Evolutionary conservation across 179 eudicot species (phyloP), one percentile per base, ranked within the genome.

Genomic region (Gypsophila paniculata): DNA sequence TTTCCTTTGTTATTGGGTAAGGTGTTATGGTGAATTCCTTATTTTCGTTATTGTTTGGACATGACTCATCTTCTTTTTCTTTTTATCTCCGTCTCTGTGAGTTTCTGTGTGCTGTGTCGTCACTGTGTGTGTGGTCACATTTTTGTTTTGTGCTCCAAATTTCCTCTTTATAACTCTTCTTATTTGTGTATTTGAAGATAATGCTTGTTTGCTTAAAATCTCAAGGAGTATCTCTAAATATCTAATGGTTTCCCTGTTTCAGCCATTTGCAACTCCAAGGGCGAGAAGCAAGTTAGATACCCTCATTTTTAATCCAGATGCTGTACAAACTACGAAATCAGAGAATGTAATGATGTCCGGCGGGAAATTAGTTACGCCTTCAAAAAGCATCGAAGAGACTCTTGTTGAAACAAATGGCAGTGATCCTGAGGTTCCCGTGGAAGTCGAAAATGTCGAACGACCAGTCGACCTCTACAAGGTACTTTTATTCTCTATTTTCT

Each of bases 381-480:
- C 72, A 21, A 65, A 68, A 18, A 78, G 48, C 51, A 63, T 57
- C 55, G 67, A 75, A 67, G 77, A 79, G 65, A 57, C 72, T 26
- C 67, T 36, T 69, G 25, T 52, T 46, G 87, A 85, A 79, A 72
- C 58, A 72, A 64, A 57, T 36, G 73, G 71, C 58, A 66, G 71
- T 74, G 93, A 81, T 55, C 61, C 75, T 76, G 88, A 89, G 70
- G 85, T 42, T 51, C 74, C 82, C 26, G 86, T 85, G 79, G 90
- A 86, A 79, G 85, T 75, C 66, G 90, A 85, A 82, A 91, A 89
- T 78, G 85, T 94, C 42, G 93, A 89, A 83, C 87, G 97, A 72
- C 99, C 99, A 17, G 96, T 94, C 71, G 97, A 94, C 72, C 90
- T 94, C 6, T 94, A 89, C 82, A 94, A 94, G 97, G 97, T 90